These are phyloP conservation scores for Pseudocercospora fuligena DNA, from an alignment of 2,329 filamentous ascomycete genomes.

Conservation along the genomic window DNA sequence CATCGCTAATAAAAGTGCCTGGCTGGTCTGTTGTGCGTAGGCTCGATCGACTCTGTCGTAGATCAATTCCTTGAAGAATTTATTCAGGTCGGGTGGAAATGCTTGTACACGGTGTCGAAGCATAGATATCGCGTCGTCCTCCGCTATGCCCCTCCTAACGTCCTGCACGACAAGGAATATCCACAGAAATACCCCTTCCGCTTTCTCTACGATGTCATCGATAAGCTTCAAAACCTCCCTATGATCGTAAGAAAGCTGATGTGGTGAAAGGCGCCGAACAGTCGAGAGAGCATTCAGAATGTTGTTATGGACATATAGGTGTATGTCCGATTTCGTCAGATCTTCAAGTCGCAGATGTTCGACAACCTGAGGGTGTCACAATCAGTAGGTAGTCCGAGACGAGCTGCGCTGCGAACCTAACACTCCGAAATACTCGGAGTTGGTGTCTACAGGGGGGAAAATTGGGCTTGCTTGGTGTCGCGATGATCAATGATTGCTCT, in stretches of 20 bases:
- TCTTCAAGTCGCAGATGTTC: conserved; percentile 20
- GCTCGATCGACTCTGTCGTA: neutral
- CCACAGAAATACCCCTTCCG: conserved; percentile 33
- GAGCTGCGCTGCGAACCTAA: too few relatives aligned
- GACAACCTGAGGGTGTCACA: neutral
- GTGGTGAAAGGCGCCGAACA: neutral
- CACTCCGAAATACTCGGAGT: too few relatives aligned
- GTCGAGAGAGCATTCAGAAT: neutral
- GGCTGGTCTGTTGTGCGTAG: neutral
- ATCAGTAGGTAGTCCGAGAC: too few relatives aligned
- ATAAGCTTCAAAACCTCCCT: neutral
- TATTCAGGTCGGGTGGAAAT: neutral
- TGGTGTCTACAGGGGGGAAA: too few relatives aligned
- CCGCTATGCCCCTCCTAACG: neutral
- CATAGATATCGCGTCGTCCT: neutral
- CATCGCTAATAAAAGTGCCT: neutral
- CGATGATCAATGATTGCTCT: too few relatives aligned
- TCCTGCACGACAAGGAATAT: conserved; percentile 16
- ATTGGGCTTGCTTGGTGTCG: too few relatives aligned
- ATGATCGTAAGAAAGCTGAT: neutral
- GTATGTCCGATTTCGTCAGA: conserved; percentile 19
- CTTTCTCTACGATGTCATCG: conserved; percentile 18
- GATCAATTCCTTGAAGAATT: neutral
- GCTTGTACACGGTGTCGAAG: neutral
- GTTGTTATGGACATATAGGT: neutral